A percentile compares a stretch with the other conserved stretches of the same genome.
Evolutionary conservation across 495 filamentous ascomycete species (phyloP).

Genomic region (Podospora appendiculata): DNA sequence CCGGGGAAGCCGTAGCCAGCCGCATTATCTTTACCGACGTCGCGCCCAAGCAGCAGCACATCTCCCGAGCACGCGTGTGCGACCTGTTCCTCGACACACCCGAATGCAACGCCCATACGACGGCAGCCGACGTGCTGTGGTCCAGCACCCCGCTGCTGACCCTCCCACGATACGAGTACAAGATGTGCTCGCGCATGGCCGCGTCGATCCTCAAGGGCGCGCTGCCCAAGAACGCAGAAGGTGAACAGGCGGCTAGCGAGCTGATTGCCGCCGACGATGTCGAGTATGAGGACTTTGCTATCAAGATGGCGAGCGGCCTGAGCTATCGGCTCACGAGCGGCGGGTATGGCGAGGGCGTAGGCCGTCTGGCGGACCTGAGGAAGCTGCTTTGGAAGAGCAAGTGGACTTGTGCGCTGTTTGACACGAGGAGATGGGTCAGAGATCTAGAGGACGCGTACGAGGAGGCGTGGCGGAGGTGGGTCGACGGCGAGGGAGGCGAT

Average conservation of each 20-base stretch:
- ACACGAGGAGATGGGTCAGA: slow-evolving; percentile 85
- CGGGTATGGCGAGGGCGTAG: slow-evolving; percentile 50
- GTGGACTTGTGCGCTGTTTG: slow-evolving; percentile 79
- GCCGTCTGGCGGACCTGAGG: slow-evolving; percentile 66
- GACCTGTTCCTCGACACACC: slow-evolving; percentile 96
- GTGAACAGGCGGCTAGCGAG: slow-evolving; percentile 59
- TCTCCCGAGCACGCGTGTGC: slow-evolving; percentile 81
- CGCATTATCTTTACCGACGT: slow-evolving; percentile 96
- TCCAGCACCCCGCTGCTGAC: slow-evolving; percentile 90
- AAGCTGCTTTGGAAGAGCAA: slow-evolving; percentile 73
- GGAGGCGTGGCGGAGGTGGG: slow-evolving; percentile 84
- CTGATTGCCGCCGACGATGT: slow-evolving; percentile 73
- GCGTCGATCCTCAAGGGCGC: slow-evolving; percentile 89
- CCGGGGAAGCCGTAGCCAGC: slow-evolving; percentile 76
- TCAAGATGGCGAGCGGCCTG: slow-evolving; percentile 60
- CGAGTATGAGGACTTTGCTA: slow-evolving; percentile 74
- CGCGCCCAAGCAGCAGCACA: slow-evolving; percentile 90
- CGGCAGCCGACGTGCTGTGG: slow-evolving; percentile 94
- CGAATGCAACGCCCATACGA: slow-evolving; percentile 98
- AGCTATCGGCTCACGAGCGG: slow-evolving; percentile 40
- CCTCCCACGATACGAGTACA: slow-evolving; percentile 88
- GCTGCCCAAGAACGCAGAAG: slow-evolving; percentile 60
- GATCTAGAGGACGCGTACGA: slow-evolving; percentile 88
- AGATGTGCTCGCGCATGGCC: slow-evolving; percentile 99
- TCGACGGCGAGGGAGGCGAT: slow-evolving; percentile 78